Base-by-base conservation (phyloP, 192 early-diverging fungal genomes). In the Martensiomyces pterosporus region DNA sequence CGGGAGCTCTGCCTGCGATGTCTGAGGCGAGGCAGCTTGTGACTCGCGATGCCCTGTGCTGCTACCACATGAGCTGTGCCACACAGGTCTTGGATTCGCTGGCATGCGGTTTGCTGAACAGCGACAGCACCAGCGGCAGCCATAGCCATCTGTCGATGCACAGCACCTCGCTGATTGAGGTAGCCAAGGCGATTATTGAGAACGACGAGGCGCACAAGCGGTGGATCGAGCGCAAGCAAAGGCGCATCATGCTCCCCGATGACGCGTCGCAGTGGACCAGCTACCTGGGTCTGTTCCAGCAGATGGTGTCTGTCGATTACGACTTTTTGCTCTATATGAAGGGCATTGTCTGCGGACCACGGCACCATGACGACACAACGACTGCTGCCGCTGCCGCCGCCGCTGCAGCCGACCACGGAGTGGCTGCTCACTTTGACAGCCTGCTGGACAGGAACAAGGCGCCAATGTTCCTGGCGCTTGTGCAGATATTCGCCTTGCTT, bases 381-480 rank as follows among this genome's bases (percentile, higher is more conserved):
- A n/a, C n/a, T n/a, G n/a, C n/a, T n/a, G n/a, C n/a, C n/a, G n/a
- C n/a, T n/a, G n/a, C n/a, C n/a, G n/a, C n/a, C n/a, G n/a, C 18
- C 21, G 18, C n/a, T 27, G 34, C 16, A 3, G 23, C 23, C 12
- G 15, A 26, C 23, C 8, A 19, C 6, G 24, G 19, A 9, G 29
- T 25, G 12, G 38, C 24, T 1, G 44, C 25, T n/a, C 38, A 47
- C n/a, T 56, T 56, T 41, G 54, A 56, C 13, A 38, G n/a, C 7
- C 10, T 56, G 34, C 27, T 56, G 25, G 44, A 56, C 27, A 43
- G 45, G 27, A 33, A 24, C 18, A 56, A 39, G 9, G 54, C 54
- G 27, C 54, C 43, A 16, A 56, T 56, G 54, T 56, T 56, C n/a
- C 19, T 56, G 44, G 54, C 54, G 9, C 54, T 56, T 6, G 54